Percentiles rank a stretch among this genome's conserved stretches.
phyloP scores from a whole-genome alignment of 192 early-diverging fungal species.

The Coemansia brasiliensis region DNA sequence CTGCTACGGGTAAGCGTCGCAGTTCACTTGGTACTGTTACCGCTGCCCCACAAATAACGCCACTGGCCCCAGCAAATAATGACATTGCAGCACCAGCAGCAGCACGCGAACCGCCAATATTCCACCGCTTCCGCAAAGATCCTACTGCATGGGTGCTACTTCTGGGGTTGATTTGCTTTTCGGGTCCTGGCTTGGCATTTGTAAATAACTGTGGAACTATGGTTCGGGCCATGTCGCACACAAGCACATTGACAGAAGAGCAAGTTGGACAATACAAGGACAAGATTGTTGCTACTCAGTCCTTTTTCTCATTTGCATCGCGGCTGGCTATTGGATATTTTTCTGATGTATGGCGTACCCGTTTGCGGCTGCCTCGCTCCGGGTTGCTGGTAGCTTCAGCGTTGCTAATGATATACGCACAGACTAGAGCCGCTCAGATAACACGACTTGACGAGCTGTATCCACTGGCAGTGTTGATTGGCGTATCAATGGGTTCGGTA shows the following conservation, averaged over 20 bases:
- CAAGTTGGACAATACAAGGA: constrained; percentile 48
- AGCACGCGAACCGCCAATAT: background rate
- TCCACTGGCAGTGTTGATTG: constrained; percentile 34
- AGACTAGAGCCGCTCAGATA: constrained; percentile 21
- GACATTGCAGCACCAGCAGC: background rate
- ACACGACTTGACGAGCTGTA: constrained; percentile 30
- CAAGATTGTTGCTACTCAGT: constrained; percentile 53
- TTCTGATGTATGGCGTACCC: constrained; percentile 49
- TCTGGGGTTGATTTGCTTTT: constrained; percentile 46
- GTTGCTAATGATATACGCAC: constrained; percentile 46
- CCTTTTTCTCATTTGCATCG: constrained; percentile 50
- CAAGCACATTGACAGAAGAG: constrained; percentile 20
- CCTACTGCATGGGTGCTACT: constrained; percentile 43
- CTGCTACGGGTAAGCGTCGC: constrained; percentile 3
- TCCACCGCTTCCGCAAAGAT: constrained; percentile 26
- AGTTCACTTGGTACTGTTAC: background rate
- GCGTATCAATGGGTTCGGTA: constrained; percentile 47
- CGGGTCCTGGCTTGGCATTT: constrained; percentile 47
- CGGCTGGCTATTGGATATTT: constrained; percentile 42
- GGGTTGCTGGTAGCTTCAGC: constrained; percentile 32
- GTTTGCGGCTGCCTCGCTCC: constrained; percentile 39
- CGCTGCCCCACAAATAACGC: background rate
- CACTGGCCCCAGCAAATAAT: background rate
- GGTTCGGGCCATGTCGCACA: constrained; percentile 47
- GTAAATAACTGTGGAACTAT: constrained; percentile 56